Base-by-base conservation (phyloP, 331 rosid species). In the Pyrus hybrid region DNA sequence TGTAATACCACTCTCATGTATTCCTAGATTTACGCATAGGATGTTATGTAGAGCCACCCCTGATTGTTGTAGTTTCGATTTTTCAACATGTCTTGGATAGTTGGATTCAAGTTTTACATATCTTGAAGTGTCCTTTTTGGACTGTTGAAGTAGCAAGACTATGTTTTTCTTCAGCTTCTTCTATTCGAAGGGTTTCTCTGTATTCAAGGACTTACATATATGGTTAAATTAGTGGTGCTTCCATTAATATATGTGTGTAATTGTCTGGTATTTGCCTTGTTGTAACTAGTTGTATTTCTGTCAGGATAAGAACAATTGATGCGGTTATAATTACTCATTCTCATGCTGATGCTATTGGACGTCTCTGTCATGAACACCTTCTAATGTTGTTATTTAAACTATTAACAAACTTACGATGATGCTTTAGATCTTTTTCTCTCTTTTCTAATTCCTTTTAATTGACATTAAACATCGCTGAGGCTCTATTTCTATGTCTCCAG, bases 321-420 rank as follows among this genome's bases (percentile, higher is more conserved):
- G 99, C 97, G 14, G 97, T 90, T 82, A 65, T 91, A 81, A 91
- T 90, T 78, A 94, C 99, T 84, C 97, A 94, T 86, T 94, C 97
- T 68, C 97, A 90, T 88, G 99, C 99, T 85, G 95, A 91, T 86
- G 97, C 99, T 76, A 87, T 94, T 68, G 97, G 99, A 94, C 95
- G 96, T 94, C 93, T 89, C 88, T 82, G 75, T 76, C 66, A 64
- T 79, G 61, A 80, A 66, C 80, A 68, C 86, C 82, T 68, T 82
- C 77, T 79, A 26, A 77, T 67, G 21, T 68, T 80, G 68, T 78
- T 74, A 45, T 72, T 66, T 76, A 60, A 79, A 70, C 33, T 76
- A 65, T 61, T 41, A 47, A 23, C 45, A 14, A 63, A 66, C 33
- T 72, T 9, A 51, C 54, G 75, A 67, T 78, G 43, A 47, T 56